Percentiles rank a stretch among this genome's conserved stretches.
phyloP scores from a whole-genome alignment of 2,329 filamentous ascomycete genomes.

The Diaporthe caulivora region DNA sequence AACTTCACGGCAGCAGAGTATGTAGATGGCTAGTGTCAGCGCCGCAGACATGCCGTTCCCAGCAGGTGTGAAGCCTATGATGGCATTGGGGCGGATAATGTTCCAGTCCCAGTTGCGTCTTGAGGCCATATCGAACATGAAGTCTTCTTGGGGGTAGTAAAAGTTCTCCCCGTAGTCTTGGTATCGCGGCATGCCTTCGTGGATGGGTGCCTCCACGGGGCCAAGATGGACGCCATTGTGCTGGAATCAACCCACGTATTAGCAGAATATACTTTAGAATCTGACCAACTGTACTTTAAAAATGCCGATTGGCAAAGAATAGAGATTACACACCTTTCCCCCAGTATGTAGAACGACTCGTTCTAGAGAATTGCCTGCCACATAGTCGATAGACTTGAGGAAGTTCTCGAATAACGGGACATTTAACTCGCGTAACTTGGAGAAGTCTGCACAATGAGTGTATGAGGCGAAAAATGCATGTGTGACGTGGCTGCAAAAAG shows the following conservation, averaged over 20 bases:
- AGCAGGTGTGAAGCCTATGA: constrained; percentile 46
- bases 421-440: constrained; percentile 34
- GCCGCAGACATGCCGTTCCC: constrained; percentile 48
- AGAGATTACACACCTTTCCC: constrained; percentile 23
- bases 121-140: constrained; percentile 46
- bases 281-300: not conserved
- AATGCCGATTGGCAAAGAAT: not conserved
- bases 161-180: constrained; percentile 56
- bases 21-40: constrained; percentile 46
- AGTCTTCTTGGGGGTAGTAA: constrained; percentile 60
- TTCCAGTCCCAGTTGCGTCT: constrained; percentile 45
- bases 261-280: no score
- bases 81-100: constrained; percentile 47
- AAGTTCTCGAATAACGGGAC: constrained; percentile 39
- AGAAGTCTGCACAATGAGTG: constrained; percentile 35
- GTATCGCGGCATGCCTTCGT: constrained; percentile 55
- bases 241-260: constrained; percentile 50
- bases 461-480: constrained; percentile 40
- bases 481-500: constrained; percentile 30
- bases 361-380: constrained; percentile 19
- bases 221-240: constrained; percentile 63
- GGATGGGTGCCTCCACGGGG: constrained; percentile 55
- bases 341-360: constrained; percentile 37
- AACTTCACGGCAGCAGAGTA: constrained; percentile 45
- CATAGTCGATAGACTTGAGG: constrained; percentile 27